Conservation (phyloP, 139 green algal species). For the Nannochloris sp. region DNA sequence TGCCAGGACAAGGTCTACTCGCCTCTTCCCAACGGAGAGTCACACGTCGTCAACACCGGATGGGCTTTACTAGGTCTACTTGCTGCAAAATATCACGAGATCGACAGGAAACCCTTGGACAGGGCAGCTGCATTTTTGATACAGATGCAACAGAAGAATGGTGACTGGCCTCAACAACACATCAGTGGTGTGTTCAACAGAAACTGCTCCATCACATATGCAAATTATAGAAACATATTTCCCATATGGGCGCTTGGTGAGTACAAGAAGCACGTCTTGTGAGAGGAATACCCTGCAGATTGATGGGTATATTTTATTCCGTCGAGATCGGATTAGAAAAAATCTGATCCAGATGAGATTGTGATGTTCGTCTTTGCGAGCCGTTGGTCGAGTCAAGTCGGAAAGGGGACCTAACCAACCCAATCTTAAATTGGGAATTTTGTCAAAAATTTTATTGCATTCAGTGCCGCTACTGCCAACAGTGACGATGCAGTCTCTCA, state of each 20-base stretch:
- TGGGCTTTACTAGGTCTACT: constrained; percentile 93
- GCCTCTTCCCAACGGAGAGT: constrained; percentile 61
- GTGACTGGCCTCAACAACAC: constrained; percentile 96
- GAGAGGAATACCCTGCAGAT: no score
- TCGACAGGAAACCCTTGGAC: constrained; percentile 55
- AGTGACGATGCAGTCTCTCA: no score
- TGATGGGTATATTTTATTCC: no score
- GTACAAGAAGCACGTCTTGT: constrained; percentile 63
- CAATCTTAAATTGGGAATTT: no score
- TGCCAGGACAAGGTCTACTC: constrained; percentile 95
- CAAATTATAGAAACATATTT: constrained; percentile 99
- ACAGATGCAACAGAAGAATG: constrained; percentile 38
- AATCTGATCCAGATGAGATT: no score
- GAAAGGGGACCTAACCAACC: no score
- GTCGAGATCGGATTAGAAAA: no score
- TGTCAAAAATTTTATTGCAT: no score
- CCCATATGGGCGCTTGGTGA: constrained; percentile 92
- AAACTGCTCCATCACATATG: constrained; percentile 99
- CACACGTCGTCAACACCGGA: constrained; percentile 90
- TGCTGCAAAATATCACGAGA: constrained; percentile 44
- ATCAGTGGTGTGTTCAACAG: constrained; percentile 99
- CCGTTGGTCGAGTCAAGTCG: no score
- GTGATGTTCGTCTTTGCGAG: no score
- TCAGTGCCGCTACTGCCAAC: no score
- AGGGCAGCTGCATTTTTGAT: constrained; percentile 36